Percentiles rank a stretch among this genome's conserved stretches.
phyloP scores from a whole-genome alignment of 192 early-diverging fungal species.

The Phlyctochytrium planicorne region DNA sequence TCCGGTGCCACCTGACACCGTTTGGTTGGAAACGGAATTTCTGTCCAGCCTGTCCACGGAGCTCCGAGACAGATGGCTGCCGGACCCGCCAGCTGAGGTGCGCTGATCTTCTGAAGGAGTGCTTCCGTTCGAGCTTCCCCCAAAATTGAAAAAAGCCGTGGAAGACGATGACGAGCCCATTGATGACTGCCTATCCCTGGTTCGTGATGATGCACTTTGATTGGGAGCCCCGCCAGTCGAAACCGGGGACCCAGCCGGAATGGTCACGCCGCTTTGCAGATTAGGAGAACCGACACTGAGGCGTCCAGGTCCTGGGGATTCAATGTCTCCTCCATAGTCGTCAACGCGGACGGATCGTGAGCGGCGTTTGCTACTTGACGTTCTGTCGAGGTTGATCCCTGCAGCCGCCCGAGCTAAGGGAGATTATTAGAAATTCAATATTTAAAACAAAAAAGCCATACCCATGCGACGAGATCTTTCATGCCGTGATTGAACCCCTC shows the following conservation, averaged over 20 bases:
- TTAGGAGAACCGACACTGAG: background rate
- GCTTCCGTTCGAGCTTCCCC: too few species aligned
- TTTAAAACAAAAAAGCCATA: background rate
- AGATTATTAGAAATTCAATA: too few species aligned
- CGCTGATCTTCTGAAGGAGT: too few species aligned
- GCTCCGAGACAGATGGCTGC: background rate
- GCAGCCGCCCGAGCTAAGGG: background rate
- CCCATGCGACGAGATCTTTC: conserved; percentile 65
- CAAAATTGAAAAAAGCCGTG: background rate
- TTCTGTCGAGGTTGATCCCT: conserved; percentile 1
- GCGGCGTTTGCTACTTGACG: background rate
- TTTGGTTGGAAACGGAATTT: background rate
- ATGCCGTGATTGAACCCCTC: conserved; percentile 68
- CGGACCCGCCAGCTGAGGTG: background rate
- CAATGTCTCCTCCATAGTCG: background rate
- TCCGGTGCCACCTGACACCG: background rate
- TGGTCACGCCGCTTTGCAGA: background rate
- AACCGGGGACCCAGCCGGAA: background rate
- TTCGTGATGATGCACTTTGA: background rate
- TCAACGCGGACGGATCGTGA: background rate
- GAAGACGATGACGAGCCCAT: background rate
- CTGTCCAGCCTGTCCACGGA: conserved; percentile 3
- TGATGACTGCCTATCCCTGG: background rate
- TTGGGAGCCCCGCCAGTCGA: background rate
- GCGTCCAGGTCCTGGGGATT: background rate